Base-by-base conservation (phyloP, 345 rosid genomes). In the Brassica rapa region DNA sequence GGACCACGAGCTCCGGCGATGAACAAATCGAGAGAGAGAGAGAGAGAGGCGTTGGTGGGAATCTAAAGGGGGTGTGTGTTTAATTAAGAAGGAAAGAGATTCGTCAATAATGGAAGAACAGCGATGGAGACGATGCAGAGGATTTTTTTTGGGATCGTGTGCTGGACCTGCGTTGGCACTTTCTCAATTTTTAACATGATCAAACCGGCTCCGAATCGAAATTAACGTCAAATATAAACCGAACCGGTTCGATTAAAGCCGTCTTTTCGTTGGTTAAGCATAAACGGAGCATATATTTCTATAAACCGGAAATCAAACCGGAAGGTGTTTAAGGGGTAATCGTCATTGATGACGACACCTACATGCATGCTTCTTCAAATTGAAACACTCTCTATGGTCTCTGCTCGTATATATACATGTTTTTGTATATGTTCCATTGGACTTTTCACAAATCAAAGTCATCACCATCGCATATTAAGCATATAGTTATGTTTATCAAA, bases 141-240 rank as follows among this genome's bases (percentile, higher is more conserved):
- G 76, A 76, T 14, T 39, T 32, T 30, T 32, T 32, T 39, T 39
- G 3, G 67, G 60, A 60, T 79, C 80, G 70, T 53, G 59, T 53
- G 59, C 59, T 53, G 79, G 80, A 49, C 69, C 79, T 70, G 77
- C 75, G 84, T 77, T 85, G 85, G 71, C 87, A 84, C 68, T 80
- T 80, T 6, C 74, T 77, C 70, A 8, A 72, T 49, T 81, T 82
- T 80, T 72, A 19, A 80, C 29, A 27, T 69, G 0, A 25, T 51
- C 66, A 60, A 80, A 68, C 82, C 82, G 74, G 76, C 37, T 75
- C 16, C 29, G 16, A 27, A 19, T 32, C 21, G 1, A 59, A 15
- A 19, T 33, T 43, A 43, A 14, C 5, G 6, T 14, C 16, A 49
- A 49, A 49, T 2, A 0, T 12, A n/a, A 41, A 39, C 55, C 56